Conservation (phyloP, 2,329 filamentous ascomycete species). For the Knoxdaviesia proteae region DNA sequence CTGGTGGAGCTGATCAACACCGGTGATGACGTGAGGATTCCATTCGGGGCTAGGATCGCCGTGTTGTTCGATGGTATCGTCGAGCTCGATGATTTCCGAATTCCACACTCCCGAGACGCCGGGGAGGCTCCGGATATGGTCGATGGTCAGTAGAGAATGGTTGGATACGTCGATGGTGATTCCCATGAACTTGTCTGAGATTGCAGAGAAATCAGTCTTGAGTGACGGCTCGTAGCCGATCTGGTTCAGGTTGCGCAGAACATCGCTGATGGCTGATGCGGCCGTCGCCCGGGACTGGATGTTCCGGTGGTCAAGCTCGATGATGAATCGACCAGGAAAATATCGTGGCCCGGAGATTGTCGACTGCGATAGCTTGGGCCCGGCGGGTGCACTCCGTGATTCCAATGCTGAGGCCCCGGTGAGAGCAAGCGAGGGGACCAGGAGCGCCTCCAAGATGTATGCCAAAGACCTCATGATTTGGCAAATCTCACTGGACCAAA, state of each 20-base stretch:
- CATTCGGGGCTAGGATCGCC: constrained; percentile 2
- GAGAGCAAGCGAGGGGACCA: too few relatives aligned
- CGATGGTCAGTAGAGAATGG: constrained; percentile 2
- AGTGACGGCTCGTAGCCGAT: constrained; percentile 4
- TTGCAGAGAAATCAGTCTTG: constrained; percentile 3
- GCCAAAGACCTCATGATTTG: too few relatives aligned
- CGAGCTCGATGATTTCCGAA: constrained; percentile 6
- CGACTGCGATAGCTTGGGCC: too few relatives aligned
- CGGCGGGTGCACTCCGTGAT: too few relatives aligned
- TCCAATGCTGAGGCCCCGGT: too few relatives aligned
- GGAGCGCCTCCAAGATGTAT: too few relatives aligned
- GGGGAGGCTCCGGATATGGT: constrained; percentile 4
- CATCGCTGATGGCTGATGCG: constrained; percentile 2
- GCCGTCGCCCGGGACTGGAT: not conserved
- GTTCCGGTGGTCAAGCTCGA: constrained; percentile 1
- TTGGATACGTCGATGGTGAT: constrained; percentile 4
- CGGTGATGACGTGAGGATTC: constrained; percentile 6
- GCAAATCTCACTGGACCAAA: too few relatives aligned
- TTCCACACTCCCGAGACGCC: constrained; percentile 4
- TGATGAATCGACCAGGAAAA: constrained; percentile 3
- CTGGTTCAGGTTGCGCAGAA: constrained; percentile 2
- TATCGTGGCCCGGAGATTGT: too few relatives aligned
- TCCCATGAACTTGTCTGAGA: constrained; percentile 4
- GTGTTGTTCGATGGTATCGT: constrained; percentile 3
- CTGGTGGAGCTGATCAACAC: constrained; percentile 6